Evolutionary conservation across 148 eudicot genomes (phyloP).

Genomic region (Rhododendron griersonianum): DNA sequence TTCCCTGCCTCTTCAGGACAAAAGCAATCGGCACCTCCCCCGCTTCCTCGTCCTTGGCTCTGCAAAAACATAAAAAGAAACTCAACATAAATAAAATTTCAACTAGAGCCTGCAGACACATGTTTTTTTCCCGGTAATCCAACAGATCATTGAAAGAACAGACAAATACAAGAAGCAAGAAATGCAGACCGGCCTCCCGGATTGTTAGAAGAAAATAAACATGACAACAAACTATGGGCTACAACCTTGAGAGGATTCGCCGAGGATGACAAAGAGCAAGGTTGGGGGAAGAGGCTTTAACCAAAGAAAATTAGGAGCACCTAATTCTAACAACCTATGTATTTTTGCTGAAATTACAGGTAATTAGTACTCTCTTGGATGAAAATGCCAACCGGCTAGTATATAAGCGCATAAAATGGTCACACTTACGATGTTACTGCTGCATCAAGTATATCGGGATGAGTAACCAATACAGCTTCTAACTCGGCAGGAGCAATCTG

Average conservation of each 20-base stretch:
- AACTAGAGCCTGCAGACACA: neutral
- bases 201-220: neutral
- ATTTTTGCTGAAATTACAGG: neutral
- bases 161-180: neutral
- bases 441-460: slow-evolving; percentile 77
- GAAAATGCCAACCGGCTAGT: neutral
- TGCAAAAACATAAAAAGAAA: slow-evolving; percentile 14
- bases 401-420: neutral
- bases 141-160: neutral
- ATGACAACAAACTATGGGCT: neutral
- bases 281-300: neutral
- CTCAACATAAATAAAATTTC: neutral
- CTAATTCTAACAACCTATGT: neutral
- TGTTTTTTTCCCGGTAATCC: neutral
- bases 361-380: neutral
- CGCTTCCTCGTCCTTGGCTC: slow-evolving; percentile 60
- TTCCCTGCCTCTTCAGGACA: slow-evolving; percentile 54
- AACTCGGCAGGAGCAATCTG: slow-evolving; percentile 97
- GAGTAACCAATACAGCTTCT: slow-evolving; percentile 65
- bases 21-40: slow-evolving; percentile 93
- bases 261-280: neutral
- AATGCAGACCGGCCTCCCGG: neutral
- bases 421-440: slow-evolving; percentile 70
- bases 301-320: neutral
- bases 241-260: neutral